These are phyloP conservation scores for Articulospora tetracladia DNA, from an alignment of 495 filamentous ascomycete species.

Conservation along the genomic window DNA sequence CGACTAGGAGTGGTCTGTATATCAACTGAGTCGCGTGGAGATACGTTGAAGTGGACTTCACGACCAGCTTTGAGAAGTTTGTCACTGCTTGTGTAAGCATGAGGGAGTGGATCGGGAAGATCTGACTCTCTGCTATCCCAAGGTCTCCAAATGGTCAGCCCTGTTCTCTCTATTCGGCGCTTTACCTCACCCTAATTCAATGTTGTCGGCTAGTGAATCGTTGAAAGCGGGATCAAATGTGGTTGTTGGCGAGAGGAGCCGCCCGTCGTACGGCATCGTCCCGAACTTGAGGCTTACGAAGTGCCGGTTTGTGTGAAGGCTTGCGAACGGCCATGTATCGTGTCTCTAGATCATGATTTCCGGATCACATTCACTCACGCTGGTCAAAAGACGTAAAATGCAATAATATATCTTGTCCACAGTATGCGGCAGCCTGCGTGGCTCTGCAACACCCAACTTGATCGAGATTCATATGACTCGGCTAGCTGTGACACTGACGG, in stretches of 20 bases:
- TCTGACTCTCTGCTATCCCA: conserved; percentile 3
- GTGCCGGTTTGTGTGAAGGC: neutral
- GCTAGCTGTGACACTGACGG: neutral
- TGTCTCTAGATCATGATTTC: no score
- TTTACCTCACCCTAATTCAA: conserved; percentile 10
- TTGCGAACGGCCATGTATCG: neutral
- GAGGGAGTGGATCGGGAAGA: neutral
- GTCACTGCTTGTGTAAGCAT: conserved; percentile 11
- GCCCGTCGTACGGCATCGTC: conserved; percentile 6
- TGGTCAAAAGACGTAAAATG: no score
- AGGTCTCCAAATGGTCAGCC: neutral
- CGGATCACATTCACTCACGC: no score
- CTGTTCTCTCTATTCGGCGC: neutral
- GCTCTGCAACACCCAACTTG: no score
- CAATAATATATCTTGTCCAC: no score
- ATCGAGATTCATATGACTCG: neutral
- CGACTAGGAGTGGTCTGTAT: neutral
- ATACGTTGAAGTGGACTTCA: conserved; percentile 1
- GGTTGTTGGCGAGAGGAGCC: neutral
- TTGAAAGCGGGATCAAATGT: neutral
- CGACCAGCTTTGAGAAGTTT: neutral
- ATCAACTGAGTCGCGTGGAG: neutral
- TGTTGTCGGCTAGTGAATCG: neutral
- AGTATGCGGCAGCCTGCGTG: neutral
- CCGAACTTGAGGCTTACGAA: neutral